phyloP scores from a whole-genome alignment of 768 basidiomycete species.

The button mushroom (Agaricus bisporus) region DNA sequence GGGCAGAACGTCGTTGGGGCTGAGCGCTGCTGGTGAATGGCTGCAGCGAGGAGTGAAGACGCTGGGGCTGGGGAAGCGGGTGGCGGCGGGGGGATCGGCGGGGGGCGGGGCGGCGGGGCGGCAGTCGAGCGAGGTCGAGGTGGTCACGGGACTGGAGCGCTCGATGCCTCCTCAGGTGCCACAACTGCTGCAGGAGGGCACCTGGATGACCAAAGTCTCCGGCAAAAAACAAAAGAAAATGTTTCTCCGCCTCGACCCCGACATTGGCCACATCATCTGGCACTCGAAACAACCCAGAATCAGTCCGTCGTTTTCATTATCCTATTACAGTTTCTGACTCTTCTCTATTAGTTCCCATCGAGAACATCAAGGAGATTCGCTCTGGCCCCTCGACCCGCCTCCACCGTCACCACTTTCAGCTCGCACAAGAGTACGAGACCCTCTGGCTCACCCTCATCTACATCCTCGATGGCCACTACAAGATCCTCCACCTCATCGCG shows the following conservation, averaged over 20 bases:
- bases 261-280: slow-evolving; percentile 78
- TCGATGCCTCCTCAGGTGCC: slow-evolving; percentile 34
- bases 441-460: slow-evolving; percentile 90
- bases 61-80: not conserved
- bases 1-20: not conserved
- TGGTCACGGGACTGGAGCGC: not conserved
- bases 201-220: slow-evolving; percentile 79
- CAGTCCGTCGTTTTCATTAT: slow-evolving; percentile 40
- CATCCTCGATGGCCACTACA: slow-evolving; percentile 70
- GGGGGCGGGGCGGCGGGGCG: not conserved
- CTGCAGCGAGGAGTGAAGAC: not conserved
- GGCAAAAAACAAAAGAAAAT: slow-evolving; percentile 69
- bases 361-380: slow-evolving; percentile 86
- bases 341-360: slow-evolving; percentile 62
- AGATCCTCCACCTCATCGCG: slow-evolving; percentile 81
- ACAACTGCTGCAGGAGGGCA: slow-evolving; percentile 50
- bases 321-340: not conserved
- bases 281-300: slow-evolving; percentile 65
- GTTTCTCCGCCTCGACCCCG: slow-evolving; percentile 68
- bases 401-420: slow-evolving; percentile 70
- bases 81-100: not conserved
- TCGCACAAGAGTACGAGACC: slow-evolving; percentile 59
- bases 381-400: slow-evolving; percentile 68
- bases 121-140: not conserved
- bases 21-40: not conserved